Percentiles rank a stretch among this genome's conserved stretches.
phyloP scores from a whole-genome alignment of 768 basidiomycete genomes.

The Mycena epipterygia region DNA sequence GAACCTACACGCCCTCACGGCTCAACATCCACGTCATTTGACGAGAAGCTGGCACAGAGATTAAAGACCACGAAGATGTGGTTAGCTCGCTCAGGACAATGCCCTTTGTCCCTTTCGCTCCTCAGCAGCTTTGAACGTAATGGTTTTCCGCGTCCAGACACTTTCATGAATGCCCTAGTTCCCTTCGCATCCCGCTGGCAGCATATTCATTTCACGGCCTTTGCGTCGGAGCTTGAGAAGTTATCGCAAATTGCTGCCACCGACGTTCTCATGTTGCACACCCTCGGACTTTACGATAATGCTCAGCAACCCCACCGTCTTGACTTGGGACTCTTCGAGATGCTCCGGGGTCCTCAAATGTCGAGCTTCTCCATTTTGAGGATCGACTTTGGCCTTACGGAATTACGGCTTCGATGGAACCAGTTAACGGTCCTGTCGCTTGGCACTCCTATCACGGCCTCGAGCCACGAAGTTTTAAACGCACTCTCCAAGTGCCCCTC shows the following conservation, averaged over 20 bases:
- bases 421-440: neutral
- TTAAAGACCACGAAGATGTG: too few species aligned
- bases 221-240: neutral
- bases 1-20: neutral
- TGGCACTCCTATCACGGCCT: neutral
- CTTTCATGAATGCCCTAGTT: neutral
- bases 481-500: neutral
- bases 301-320: neutral
- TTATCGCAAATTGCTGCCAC: neutral
- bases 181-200: slow-evolving; percentile 7
- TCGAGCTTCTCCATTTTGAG: neutral
- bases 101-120: slow-evolving; percentile 10
- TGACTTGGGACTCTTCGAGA: neutral
- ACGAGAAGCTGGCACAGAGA: too few species aligned
- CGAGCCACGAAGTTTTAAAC: neutral
- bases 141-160: too few species aligned
- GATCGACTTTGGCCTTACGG: neutral
- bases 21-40: too few species aligned
- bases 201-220: neutral
- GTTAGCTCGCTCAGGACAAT: too few species aligned
- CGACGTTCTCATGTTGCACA: neutral
- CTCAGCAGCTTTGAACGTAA: too few species aligned
- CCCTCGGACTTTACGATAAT: neutral
- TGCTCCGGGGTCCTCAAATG: neutral
- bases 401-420: neutral